phyloP scores from a whole-genome alignment of 306 rosid genomes.

The Vicia villosa region DNA sequence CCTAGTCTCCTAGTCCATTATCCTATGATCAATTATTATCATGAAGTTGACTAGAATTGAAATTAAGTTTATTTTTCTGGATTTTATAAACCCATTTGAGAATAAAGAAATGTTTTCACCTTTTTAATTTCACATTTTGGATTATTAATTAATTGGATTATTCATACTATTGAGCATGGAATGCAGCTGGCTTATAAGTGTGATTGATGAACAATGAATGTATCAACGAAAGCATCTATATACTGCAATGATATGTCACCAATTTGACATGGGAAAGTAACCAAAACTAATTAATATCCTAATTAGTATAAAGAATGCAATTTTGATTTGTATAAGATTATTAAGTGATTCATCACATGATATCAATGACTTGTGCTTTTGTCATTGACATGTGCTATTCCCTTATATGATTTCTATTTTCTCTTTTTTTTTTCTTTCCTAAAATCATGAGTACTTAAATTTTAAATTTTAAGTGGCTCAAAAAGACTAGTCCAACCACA shows the following conservation, averaged over 20 bases:
- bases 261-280: conserved; percentile 29
- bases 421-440: neutral
- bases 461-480: too few relatives aligned
- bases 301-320: conserved; percentile 22
- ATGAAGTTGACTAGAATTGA: conserved; percentile 19
- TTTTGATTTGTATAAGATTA: conserved; percentile 31
- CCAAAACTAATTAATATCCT: conserved; percentile 25
- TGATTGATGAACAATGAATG: conserved; percentile 30
- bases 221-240: conserved; percentile 32
- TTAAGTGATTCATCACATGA: conserved; percentile 37
- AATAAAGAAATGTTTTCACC: conserved; percentile 2
- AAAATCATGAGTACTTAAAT: conserved; percentile 9
- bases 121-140: neutral
- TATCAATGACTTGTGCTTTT: conserved; percentile 37
- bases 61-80: conserved; percentile 19
- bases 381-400: conserved; percentile 43
- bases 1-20: conserved; percentile 39
- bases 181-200: conserved; percentile 28
- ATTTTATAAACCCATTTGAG: conserved; percentile 32
- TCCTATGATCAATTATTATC: conserved; percentile 34
- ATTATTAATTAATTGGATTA: conserved; percentile 26
- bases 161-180: conserved; percentile 28
- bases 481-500: too few relatives aligned
- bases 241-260: conserved; percentile 23
- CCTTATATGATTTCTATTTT: conserved; percentile 10